phyloP scores from a whole-genome alignment of 1,284 basidiomycete genomes.

The Apiotrichum domesticum region DNA sequence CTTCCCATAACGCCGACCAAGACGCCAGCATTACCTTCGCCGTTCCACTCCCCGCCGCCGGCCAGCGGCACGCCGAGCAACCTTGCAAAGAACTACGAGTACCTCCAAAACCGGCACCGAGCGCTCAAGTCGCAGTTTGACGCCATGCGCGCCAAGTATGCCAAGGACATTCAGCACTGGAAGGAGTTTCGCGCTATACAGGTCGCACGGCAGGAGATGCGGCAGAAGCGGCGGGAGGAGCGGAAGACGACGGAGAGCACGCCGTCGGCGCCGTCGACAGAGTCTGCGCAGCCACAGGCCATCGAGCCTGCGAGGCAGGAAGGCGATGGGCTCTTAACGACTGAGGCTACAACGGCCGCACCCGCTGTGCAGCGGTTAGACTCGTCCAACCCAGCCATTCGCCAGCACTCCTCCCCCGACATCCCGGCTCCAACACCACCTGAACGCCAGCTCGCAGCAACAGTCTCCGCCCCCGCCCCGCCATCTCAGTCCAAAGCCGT shows the following conservation, averaged over 20 bases:
- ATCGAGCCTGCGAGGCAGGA: no score
- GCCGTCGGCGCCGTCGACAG: no score
- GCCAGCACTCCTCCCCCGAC: no score
- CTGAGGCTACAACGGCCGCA: no score
- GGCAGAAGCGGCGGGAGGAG: slow-evolving; percentile 20
- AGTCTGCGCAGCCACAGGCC: no score
- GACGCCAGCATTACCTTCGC: not conserved
- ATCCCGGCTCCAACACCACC: no score
- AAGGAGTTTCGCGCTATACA: slow-evolving; percentile 32
- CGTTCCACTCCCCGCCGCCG: not conserved
- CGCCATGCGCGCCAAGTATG: slow-evolving; percentile 17
- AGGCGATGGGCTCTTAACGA: no score
- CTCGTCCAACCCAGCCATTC: no score
- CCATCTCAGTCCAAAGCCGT: no score
- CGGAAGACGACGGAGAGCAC: slow-evolving; percentile 2
- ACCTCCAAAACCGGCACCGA: slow-evolving; percentile 24
- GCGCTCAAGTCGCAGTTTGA: slow-evolving; percentile 23
- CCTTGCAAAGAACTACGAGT: slow-evolving; percentile 14
- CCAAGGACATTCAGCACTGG: slow-evolving; percentile 25
- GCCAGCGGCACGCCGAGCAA: not conserved
- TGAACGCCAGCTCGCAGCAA: no score
- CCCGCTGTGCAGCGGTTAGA: no score
- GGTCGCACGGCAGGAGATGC: slow-evolving; percentile 20
- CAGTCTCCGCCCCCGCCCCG: no score
- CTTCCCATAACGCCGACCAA: slow-evolving; percentile 11